A percentile compares a stretch with the other conserved stretches of the same genome.
phyloP scores from a whole-genome alignment of 1,284 basidiomycete species.

The Omphalotus olearius region DNA sequence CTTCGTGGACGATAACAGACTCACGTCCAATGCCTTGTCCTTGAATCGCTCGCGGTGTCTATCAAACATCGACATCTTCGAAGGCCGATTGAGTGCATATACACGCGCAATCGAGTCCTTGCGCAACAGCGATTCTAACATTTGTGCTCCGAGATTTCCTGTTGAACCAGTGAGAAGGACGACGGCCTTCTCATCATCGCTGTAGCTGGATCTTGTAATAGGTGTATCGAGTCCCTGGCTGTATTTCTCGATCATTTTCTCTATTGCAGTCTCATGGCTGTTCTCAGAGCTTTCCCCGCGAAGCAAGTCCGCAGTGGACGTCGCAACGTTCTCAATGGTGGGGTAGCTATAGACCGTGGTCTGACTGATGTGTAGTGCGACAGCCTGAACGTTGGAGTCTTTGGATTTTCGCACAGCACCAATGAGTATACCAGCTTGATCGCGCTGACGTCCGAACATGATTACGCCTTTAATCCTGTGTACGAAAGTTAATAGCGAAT shows the following conservation, averaged over 20 bases:
- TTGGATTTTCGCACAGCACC: conserved; percentile 5
- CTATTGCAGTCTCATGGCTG: background rate
- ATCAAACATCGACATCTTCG: background rate
- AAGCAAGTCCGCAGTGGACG: background rate
- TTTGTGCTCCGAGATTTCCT: background rate
- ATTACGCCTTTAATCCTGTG: conserved; percentile 13
- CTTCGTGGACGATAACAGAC: background rate
- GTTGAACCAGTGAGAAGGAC: background rate
- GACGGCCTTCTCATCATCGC: background rate
- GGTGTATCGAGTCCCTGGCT: background rate
- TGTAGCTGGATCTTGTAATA: background rate
- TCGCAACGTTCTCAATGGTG: background rate
- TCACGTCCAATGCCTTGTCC: background rate
- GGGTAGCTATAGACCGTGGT: background rate
- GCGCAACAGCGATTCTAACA: background rate
- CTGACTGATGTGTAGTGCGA: background rate
- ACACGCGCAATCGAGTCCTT: background rate
- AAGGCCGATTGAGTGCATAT: background rate
- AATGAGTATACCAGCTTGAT: conserved; percentile 28
- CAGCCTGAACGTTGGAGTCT: background rate
- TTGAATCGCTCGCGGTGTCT: background rate
- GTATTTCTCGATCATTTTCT: background rate
- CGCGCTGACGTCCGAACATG: conserved; percentile 27
- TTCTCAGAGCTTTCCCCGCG: background rate
- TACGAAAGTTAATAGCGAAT: background rate